phyloP scores from a whole-genome alignment of 176 grass and related monocot species.

The Bromus sterilis region DNA sequence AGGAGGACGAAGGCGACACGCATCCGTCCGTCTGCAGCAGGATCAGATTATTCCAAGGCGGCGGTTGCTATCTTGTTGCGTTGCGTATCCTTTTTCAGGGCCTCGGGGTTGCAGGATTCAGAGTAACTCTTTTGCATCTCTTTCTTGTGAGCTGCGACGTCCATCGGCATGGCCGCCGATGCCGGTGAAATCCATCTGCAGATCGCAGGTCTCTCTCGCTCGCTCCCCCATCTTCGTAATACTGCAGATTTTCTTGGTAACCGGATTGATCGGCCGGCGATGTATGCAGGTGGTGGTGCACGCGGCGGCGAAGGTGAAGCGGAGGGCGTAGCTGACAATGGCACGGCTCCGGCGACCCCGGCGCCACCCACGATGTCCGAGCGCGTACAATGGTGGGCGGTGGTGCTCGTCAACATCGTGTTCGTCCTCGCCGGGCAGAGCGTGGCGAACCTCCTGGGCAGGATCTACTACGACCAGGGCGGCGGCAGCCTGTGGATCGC shows the following conservation, averaged over 20 bases:
- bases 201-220: slow-evolving; percentile 9
- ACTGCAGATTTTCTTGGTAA: not conserved
- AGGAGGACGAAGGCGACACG: not conserved
- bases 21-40: not conserved
- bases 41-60: not conserved
- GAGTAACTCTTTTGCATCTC: not conserved
- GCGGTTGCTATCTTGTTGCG: not conserved
- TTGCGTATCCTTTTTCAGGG: not conserved
- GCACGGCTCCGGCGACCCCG: not conserved
- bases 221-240: not conserved
- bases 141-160: too few relatives aligned
- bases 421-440: slow-evolving; percentile 34
- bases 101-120: not conserved
- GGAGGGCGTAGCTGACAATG: not conserved
- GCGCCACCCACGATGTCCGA: not conserved
- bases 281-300: slow-evolving; percentile 36
- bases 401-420: slow-evolving; percentile 31
- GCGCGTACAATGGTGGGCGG: slow-evolving; percentile 28
- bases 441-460: slow-evolving; percentile 37
- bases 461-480: slow-evolving; percentile 51
- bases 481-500: slow-evolving; percentile 40
- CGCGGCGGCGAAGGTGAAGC: not conserved
- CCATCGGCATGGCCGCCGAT: slow-evolving; percentile 11
- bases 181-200: slow-evolving; percentile 44
- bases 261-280: not conserved